A percentile compares a stretch with the other conserved stretches of the same genome.
These are phyloP conservation scores for Penicillium sp. DNA, from an alignment of 2,329 filamentous ascomycete genomes.

Conservation along the genomic window DNA sequence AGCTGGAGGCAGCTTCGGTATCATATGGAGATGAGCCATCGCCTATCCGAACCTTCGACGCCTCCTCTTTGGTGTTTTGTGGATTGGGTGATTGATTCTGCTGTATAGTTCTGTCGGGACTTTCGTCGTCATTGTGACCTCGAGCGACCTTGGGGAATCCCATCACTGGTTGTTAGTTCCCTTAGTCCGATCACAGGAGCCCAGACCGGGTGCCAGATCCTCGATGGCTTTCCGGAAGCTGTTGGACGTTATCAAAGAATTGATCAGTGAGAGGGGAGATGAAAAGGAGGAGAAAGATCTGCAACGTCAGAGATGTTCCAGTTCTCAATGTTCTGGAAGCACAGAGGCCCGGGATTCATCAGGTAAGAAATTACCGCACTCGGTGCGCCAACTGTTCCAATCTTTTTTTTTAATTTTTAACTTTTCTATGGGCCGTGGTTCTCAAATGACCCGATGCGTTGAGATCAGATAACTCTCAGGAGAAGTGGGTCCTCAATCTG, in stretches of 20 bases:
- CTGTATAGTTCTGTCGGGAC: background rate
- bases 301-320: background rate
- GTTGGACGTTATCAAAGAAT: background rate
- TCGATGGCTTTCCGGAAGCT: background rate
- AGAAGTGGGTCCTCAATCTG: background rate
- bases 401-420: background rate
- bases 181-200: background rate
- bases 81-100: background rate
- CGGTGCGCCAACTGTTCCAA: background rate
- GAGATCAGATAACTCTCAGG: conserved; percentile 9
- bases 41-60: background rate
- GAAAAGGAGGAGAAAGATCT: background rate
- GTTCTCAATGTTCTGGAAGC: background rate
- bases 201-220: background rate
- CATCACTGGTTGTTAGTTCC: conserved; percentile 3
- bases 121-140: background rate
- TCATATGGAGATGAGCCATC: background rate
- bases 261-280: background rate
- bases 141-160: background rate
- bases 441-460: background rate
- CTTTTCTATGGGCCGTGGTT: background rate
- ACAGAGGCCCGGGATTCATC: background rate
- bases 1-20: background rate
- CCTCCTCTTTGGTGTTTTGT: conserved; percentile 1
- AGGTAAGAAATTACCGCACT: background rate